Conservation (phyloP, 306 rosid species). For the Vicia faba region DNA sequence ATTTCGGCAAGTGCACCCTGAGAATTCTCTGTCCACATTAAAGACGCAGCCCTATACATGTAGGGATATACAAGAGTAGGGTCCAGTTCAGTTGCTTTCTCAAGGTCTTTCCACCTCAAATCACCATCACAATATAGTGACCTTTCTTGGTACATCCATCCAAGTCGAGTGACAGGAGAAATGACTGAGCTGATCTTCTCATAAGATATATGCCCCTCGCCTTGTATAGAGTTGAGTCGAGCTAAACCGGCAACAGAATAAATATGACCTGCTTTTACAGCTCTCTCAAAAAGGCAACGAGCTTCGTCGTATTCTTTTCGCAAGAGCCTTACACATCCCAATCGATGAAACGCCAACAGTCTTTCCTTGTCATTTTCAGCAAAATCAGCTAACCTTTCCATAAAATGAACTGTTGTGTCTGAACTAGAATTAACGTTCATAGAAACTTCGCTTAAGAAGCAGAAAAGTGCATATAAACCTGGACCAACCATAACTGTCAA, state of each 20-base stretch:
- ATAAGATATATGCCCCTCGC: constrained; percentile 63
- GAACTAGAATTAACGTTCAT: constrained; percentile 68
- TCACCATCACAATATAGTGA: constrained; percentile 76
- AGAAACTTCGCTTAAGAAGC: constrained; percentile 82
- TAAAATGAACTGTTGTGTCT: constrained; percentile 70
- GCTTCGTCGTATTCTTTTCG: constrained; percentile 83
- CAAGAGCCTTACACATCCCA: constrained; percentile 72
- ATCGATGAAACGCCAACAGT: constrained; percentile 66
- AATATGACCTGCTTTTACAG: constrained; percentile 79
- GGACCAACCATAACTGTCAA: constrained; percentile 73
- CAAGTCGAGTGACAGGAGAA: constrained; percentile 57
- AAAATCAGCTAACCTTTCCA: constrained; percentile 64
- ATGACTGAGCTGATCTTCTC: constrained; percentile 74
- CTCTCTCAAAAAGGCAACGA: constrained; percentile 62
- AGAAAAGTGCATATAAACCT: constrained; percentile 72
- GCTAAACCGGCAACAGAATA: constrained; percentile 82
- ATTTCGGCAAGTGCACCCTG: constrained; percentile 77
- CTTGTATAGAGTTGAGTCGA: constrained; percentile 62
- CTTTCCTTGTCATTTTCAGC: constrained; percentile 73
- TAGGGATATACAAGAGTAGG: constrained; percentile 91
- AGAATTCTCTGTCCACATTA: constrained; percentile 65
- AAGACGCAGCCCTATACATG: constrained; percentile 79
- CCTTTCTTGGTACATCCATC: constrained; percentile 95
- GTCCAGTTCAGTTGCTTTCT: constrained; percentile 79
- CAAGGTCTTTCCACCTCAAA: constrained; percentile 76